phyloP scores from a whole-genome alignment of 768 basidiomycete genomes.

The Tylopilus sp. region DNA sequence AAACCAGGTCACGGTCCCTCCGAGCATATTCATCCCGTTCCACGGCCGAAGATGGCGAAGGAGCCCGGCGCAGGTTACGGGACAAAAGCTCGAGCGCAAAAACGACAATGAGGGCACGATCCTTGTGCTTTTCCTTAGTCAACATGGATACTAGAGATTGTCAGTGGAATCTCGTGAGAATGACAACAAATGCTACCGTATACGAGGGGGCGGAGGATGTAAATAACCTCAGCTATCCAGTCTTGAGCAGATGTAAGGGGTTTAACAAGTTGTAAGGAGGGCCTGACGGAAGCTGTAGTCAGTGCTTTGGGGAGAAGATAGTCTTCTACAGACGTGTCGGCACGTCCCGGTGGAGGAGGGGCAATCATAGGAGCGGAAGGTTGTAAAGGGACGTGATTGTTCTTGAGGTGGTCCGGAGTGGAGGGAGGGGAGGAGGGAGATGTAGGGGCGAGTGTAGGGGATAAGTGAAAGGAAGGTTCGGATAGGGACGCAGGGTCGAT shows the following conservation, averaged over 20 bases:
- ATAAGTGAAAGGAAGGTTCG: slow-evolving; percentile 47
- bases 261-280: slow-evolving; percentile 63
- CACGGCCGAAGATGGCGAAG: slow-evolving; percentile 56
- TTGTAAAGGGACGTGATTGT: slow-evolving; percentile 67
- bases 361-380: slow-evolving; percentile 57
- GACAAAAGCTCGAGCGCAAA: slow-evolving; percentile 71
- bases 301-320: slow-evolving; percentile 81
- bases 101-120: slow-evolving; percentile 60
- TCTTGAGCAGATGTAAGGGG: slow-evolving; percentile 61
- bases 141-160: slow-evolving; percentile 21
- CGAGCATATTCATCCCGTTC: slow-evolving; percentile 79
- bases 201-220: slow-evolving; percentile 68
- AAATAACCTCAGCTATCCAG: slow-evolving; percentile 71
- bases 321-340: slow-evolving; percentile 66
- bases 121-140: slow-evolving; percentile 28
- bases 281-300: slow-evolving; percentile 66
- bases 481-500: slow-evolving; percentile 73
- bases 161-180: slow-evolving; percentile 8
- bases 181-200: slow-evolving; percentile 53
- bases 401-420: slow-evolving; percentile 78
- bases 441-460: slow-evolving; percentile 60
- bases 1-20: slow-evolving; percentile 76
- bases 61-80: slow-evolving; percentile 66
- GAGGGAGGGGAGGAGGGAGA: slow-evolving; percentile 52
- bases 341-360: slow-evolving; percentile 46